phyloP scores from a whole-genome alignment of 2,329 filamentous ascomycete genomes.

The Neonectria faginata region DNA sequence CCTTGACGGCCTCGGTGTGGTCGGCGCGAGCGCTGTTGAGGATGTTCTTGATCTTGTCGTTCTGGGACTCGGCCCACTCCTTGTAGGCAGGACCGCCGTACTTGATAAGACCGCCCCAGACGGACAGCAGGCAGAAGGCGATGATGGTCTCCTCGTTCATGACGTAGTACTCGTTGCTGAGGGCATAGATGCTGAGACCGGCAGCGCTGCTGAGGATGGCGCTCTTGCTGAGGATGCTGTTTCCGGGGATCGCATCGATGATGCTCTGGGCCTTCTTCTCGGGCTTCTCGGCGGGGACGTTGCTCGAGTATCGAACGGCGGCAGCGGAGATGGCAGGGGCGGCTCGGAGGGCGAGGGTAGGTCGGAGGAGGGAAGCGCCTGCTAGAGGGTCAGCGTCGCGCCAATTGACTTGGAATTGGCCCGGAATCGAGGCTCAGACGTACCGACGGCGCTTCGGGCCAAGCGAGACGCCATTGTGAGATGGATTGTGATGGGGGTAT shows the following conservation, averaged over 20 bases:
- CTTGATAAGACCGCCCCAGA: conserved; percentile 93
- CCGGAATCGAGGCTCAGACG: conserved; percentile 55
- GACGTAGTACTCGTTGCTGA: conserved; percentile 99
- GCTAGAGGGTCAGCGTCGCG: conserved; percentile 39
- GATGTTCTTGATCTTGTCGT: conserved; percentile 93
- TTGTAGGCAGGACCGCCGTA: conserved; percentile 93
- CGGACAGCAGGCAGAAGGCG: conserved; percentile 89
- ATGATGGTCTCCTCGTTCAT: conserved; percentile 99
- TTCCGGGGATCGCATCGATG: conserved; percentile 92
- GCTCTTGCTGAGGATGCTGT: conserved; percentile 92
- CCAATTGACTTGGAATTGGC: conserved; percentile 46
- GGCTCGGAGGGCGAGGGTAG: conserved; percentile 79
- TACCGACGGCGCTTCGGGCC: conserved; percentile 95
- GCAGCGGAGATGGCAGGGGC: conserved; percentile 80
- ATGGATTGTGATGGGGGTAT: conserved; percentile 67
- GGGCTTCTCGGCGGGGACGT: conserved; percentile 86
- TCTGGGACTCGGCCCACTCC: conserved; percentile 91
- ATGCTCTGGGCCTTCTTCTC: conserved; percentile 98
- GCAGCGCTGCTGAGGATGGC: conserved; percentile 95
- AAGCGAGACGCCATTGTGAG: conserved; percentile 97
- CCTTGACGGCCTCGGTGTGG: conserved; percentile 95
- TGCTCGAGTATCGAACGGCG: conserved; percentile 77
- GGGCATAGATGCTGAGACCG: conserved; percentile 90
- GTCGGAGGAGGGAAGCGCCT: conserved; percentile 94
- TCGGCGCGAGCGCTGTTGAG: conserved; percentile 93